phyloP scores from a whole-genome alignment of 2,329 filamentous ascomycete species.

The Diplocarpon rosae region DNA sequence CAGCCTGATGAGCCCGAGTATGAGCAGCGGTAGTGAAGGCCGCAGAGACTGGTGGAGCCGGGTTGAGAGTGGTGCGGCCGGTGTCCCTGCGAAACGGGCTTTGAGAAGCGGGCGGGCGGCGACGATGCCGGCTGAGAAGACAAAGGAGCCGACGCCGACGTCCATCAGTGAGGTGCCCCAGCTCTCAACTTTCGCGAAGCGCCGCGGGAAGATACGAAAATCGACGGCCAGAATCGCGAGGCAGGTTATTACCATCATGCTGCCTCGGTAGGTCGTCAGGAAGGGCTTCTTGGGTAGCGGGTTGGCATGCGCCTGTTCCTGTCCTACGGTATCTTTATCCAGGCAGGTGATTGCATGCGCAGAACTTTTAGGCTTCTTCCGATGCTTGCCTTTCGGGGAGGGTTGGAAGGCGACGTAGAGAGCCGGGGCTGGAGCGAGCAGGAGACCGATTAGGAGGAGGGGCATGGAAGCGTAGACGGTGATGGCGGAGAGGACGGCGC shows the following conservation, averaged over 20 bases:
- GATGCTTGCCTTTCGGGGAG: conserved; percentile 34
- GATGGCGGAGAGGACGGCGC: conserved; percentile 69
- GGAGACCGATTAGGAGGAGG: conserved; percentile 60
- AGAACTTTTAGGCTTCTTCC: not conserved
- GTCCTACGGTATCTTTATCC: conserved; percentile 22
- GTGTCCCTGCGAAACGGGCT: conserved; percentile 43
- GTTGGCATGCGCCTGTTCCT: conserved; percentile 28
- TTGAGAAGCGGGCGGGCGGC: conserved; percentile 72
- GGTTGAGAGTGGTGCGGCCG: conserved; percentile 36
- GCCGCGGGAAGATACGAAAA: conserved; percentile 82
- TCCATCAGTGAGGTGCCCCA: conserved; percentile 99
- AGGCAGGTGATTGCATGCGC: not conserved
- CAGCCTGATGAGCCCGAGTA: conserved; percentile 69
- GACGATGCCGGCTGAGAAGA: conserved; percentile 88
- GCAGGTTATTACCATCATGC: conserved; percentile 85
- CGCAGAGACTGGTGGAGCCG: conserved; percentile 59
- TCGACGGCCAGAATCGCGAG: conserved; percentile 93
- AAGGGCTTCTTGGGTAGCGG: conserved; percentile 77
- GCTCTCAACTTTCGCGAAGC: conserved; percentile 97
- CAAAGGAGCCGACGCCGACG: conserved; percentile 91
- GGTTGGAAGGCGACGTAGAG: conserved; percentile 42
- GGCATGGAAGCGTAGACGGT: conserved; percentile 74
- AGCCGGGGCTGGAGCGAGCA: conserved; percentile 57
- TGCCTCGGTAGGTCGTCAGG: conserved; percentile 79
- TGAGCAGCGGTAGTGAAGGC: conserved; percentile 72